Conservation (phyloP, 768 basidiomycete genomes). For the Suillus subaureus region DNA sequence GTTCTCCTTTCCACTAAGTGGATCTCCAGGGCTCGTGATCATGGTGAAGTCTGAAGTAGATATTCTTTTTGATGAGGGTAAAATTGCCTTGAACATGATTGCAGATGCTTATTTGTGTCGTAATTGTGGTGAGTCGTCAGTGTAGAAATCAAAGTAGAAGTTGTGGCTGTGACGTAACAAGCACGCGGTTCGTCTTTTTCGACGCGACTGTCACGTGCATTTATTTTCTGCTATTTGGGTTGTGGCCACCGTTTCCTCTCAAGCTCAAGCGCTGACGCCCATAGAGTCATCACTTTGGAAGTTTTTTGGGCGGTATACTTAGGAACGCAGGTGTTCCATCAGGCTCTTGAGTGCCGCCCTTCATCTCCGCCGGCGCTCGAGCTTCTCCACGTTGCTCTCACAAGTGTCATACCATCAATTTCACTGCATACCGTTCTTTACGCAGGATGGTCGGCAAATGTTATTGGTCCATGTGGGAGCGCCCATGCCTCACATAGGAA, state of each 20-base stretch:
- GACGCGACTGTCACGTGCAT: slow-evolving; percentile 38
- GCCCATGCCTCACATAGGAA: slow-evolving; percentile 7
- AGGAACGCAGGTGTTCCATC: slow-evolving; percentile 5
- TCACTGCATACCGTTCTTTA: not conserved
- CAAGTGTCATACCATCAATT: slow-evolving; percentile 18
- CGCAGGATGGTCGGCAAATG: not conserved
- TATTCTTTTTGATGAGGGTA: slow-evolving; percentile 63
- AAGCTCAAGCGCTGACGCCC: slow-evolving; percentile 5
- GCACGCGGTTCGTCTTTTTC: slow-evolving; percentile 31
- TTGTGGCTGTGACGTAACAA: slow-evolving; percentile 10
- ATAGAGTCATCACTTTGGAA: not conserved
- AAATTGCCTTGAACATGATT: slow-evolving; percentile 81
- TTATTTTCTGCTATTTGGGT: slow-evolving; percentile 27
- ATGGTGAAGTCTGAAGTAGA: slow-evolving; percentile 74
- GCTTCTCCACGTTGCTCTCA: not conserved
- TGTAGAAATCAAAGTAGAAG: not conserved
- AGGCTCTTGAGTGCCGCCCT: not conserved
- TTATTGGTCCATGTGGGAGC: slow-evolving; percentile 24
- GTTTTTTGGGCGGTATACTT: not conserved
- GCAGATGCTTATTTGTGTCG: slow-evolving; percentile 5
- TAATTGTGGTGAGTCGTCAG: slow-evolving; percentile 9
- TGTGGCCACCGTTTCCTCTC: not conserved
- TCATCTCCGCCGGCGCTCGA: not conserved
- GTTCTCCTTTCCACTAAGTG: slow-evolving; percentile 69
- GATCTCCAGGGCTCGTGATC: slow-evolving; percentile 55